Percentiles rank a stretch among this genome's conserved stretches.
phyloP scores from a whole-genome alignment of 2,329 filamentous ascomycete genomes.

The Apiospora arundinis region DNA sequence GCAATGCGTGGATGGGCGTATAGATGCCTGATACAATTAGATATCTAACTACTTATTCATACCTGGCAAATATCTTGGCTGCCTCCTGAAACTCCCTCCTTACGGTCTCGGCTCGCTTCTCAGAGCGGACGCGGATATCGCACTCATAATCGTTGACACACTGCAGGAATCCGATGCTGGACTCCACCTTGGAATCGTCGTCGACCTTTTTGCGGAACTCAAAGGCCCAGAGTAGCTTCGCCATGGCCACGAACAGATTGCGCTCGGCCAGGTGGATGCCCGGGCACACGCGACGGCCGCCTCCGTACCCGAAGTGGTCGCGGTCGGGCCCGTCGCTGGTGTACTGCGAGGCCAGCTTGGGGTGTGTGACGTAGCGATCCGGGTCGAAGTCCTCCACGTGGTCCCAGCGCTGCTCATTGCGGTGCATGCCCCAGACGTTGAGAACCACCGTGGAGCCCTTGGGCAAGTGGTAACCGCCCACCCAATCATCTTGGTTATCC shows the following conservation, averaged over 20 bases:
- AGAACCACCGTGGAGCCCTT: conserved; percentile 46
- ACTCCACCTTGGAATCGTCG: conserved; percentile 24
- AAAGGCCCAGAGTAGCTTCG: conserved; percentile 56
- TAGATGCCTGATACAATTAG: too few relatives aligned
- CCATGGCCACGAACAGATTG: conserved; percentile 45
- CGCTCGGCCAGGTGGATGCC: conserved; percentile 58
- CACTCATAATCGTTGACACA: conserved; percentile 25
- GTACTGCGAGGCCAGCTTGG: conserved; percentile 44
- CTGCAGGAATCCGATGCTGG: conserved; percentile 28
- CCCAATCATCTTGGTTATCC: conserved; percentile 42
- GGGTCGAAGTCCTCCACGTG: conserved; percentile 41
- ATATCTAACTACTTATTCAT: not conserved
- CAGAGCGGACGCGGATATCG: conserved; percentile 25
- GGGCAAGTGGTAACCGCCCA: conserved; percentile 48
- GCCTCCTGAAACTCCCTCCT: conserved; percentile 16
- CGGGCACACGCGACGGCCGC: conserved; percentile 53
- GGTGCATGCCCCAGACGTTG: conserved; percentile 44
- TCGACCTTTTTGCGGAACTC: conserved; percentile 27
- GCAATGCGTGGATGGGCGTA: too few relatives aligned
- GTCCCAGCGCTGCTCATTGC: conserved; percentile 33
- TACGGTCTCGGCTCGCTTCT: conserved; percentile 25
- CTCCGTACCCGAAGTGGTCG: conserved; percentile 55
- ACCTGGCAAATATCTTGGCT: conserved; percentile 3
- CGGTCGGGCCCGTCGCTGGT: conserved; percentile 36
- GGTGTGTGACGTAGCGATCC: conserved; percentile 35